Conservation (phyloP, 352 stramenopile genomes). For the Phytophthora sojae region DNA sequence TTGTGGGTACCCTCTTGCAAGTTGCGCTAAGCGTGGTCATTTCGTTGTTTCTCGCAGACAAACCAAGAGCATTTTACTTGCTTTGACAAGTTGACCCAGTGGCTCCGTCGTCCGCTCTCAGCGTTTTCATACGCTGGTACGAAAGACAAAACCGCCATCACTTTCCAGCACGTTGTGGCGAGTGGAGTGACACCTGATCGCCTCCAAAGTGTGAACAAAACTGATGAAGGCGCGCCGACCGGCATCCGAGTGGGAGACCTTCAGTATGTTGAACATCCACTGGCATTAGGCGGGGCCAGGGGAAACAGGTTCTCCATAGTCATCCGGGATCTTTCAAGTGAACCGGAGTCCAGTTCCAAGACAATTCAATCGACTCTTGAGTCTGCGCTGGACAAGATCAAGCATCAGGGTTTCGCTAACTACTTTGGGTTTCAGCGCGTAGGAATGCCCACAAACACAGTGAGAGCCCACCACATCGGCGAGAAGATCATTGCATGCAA, state of each 20-base stretch:
- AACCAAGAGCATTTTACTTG: conserved; percentile 80
- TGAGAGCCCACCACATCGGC: conserved; percentile 77
- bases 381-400: conserved; percentile 38
- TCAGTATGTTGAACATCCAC: conserved; percentile 53
- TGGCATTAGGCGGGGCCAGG: conserved; percentile 59
- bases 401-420: conserved; percentile 67
- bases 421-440: conserved; percentile 89
- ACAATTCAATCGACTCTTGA: conserved; percentile 29
- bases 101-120: conserved; percentile 53
- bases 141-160: conserved; percentile 82
- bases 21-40: not conserved
- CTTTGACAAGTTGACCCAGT: conserved; percentile 63
- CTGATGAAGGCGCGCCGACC: conserved; percentile 7
- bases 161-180: conserved; percentile 70
- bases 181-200: conserved; percentile 50
- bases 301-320: conserved; percentile 78
- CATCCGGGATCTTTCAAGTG: conserved; percentile 44
- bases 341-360: conserved; percentile 6
- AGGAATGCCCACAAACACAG: conserved; percentile 45
- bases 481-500: conserved; percentile 69
- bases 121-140: conserved; percentile 74
- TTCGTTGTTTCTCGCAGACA: conserved; percentile 34
- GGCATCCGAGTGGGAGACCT: conserved; percentile 58
- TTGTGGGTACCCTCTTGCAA: not conserved
- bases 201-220: conserved; percentile 51